Evolutionary conservation across 495 filamentous ascomycete genomes (phyloP).

Genomic region (Amniculicola lignicola): DNA sequence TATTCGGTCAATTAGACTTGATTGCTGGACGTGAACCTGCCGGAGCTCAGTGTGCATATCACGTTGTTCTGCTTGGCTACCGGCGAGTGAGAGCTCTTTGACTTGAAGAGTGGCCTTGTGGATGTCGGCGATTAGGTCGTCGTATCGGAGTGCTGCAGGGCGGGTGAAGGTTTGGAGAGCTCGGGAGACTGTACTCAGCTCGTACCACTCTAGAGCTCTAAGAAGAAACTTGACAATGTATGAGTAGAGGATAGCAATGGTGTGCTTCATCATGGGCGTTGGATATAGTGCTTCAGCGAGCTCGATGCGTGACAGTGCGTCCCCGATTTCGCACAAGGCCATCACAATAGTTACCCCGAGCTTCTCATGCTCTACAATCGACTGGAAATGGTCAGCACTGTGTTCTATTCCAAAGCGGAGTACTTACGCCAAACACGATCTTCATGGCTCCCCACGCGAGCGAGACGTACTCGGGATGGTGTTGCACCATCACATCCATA

Average conservation of each 20-base stretch:
- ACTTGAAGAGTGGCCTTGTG: background rate
- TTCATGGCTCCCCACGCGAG: conserved; percentile 43
- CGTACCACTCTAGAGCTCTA: conserved; percentile 13
- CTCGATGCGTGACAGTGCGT: conserved; percentile 7
- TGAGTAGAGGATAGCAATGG: conserved; percentile 8
- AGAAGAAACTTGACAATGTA: conserved; percentile 16
- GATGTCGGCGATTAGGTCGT: conserved; percentile 10
- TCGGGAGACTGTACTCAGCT: background rate
- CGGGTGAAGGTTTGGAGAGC: conserved; percentile 10
- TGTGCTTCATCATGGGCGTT: conserved; percentile 12
- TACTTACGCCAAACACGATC: conserved; percentile 25
- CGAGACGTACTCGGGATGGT: conserved; percentile 42
- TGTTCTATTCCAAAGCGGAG: background rate
- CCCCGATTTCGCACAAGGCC: conserved; percentile 1
- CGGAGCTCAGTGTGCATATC: conserved; percentile 9
- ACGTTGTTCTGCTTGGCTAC: conserved; percentile 13
- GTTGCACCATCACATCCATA: conserved; percentile 19
- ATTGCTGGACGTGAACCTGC: background rate
- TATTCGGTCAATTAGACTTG: background rate
- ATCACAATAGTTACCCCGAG: background rate
- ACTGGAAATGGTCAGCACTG: background rate
- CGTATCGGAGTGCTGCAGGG: conserved; percentile 10
- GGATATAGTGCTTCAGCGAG: conserved; percentile 10
- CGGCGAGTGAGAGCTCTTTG: conserved; percentile 4
- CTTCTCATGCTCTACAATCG: conserved; percentile 17